Base-by-base conservation (phyloP, 805 yeast species). In the Wickerhamiella siamensis region DNA sequence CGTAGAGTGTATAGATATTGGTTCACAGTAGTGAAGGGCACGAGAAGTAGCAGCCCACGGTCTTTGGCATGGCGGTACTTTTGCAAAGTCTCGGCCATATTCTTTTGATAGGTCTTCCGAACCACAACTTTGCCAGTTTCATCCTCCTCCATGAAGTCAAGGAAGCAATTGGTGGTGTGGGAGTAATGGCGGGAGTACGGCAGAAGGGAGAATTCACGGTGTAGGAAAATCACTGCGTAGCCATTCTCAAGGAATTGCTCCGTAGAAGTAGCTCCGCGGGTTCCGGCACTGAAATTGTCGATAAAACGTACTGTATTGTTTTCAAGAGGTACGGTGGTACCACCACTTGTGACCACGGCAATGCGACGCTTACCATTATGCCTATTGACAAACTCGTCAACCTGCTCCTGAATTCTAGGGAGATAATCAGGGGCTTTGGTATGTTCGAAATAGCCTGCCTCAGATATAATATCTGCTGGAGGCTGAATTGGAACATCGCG, bases 231-330 rank as follows among this genome's bases (percentile, higher is more conserved):
- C 31, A 91, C 98, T 12, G 95, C 88, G 55, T 91, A 91, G 1
- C 86, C 95, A 43, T 73, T 65, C 43, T 79, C 83, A 41, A 91
- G 64, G 51, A 88, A 83, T 56, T 83, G 79, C 60, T 91, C 98
- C 3, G 97, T 95, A 32, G 93, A 79, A 0, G 95, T 77, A 3
- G 98, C 94, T 43, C 98, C 99, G 60, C 99, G 74, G 0, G 96
- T 91, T 19, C 99, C 99, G 19, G 97, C 97, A 49, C 91, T 78
- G 59, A 91, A 91, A 56, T 91, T 91, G 61, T 91, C 99, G 54
- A 91, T 86, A 61, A 91, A 91, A 41, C 99, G 65, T 5, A 91
- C 99, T 0, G 98, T 91, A 56, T 91, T 91, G 61, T 86, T 87
- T 55, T 91, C 99, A 49, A 91, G 65, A 0, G 99, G 99, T 0